Evolutionary conservation across 805 yeast genomes (phyloP), one percentile per base, ranked within the genome.

Genomic region (Saccharomyces eubayanus): DNA sequence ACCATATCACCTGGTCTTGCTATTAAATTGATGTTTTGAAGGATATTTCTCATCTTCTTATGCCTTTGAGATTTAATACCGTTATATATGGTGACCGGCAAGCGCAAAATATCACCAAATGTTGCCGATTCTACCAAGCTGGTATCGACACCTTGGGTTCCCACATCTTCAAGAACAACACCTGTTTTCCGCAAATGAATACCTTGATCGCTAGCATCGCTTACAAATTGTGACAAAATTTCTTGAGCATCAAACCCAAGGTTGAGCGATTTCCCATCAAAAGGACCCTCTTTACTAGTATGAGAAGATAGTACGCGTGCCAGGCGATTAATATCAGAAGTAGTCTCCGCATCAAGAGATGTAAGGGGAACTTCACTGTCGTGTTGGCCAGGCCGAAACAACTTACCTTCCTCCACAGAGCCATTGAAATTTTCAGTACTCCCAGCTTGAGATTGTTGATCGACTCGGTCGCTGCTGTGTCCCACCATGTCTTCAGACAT

Each of bases 1-100:
- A 82, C 76, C 82, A 84, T 78, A 61, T 84, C 89, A 60, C 90
- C 89, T 1, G 86, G 79, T 52, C 74, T 71, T 16, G 78, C 77
- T 70, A 59, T 60, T 63, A 49, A 74, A 74, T 62, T 75, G 74
- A 59, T 74, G 16, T 72, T 62, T 10, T 69, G 68, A 41, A 73
- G 59, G 2, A 73, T 74, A 11, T 69, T 59, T 28, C 67, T 69
- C 63, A 61, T 59, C 36, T 62, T 66, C 28, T 62, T 65, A 29
- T 66, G 64, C 47, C 56, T 64, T 31, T 64, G 49, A 6, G 57
- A 48, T 41, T 55, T 58, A 3, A 61, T 48, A 57, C 65, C 43
- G 16, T 53, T 53, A 43, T 55, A 52, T 8, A 53, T 61, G 29
- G 67, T 57, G 12, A 57, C 46, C 9, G 64, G 65, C 10, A 62